Evolutionary conservation across 192 early-diverging fungal species (phyloP).

Genomic region (Lobosporangium transversale): DNA sequence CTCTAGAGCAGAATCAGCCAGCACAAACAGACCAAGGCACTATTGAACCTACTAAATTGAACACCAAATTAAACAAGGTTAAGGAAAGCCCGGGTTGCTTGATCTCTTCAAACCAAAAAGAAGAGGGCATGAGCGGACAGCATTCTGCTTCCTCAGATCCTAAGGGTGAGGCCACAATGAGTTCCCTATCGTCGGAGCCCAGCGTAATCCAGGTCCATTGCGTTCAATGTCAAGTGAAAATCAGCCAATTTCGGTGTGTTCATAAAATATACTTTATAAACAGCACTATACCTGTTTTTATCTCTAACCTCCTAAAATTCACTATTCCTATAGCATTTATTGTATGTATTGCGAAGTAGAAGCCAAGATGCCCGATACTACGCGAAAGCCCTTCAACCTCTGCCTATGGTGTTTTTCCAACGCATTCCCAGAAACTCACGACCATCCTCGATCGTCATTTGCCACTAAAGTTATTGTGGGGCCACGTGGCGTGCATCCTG

Average conservation of each 20-base stretch:
- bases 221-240: slow-evolving; percentile 81
- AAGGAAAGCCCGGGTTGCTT: too few species aligned
- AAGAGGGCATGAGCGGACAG: too few species aligned
- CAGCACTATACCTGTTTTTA: too few species aligned
- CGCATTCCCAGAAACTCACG: slow-evolving; percentile 73
- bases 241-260: slow-evolving; percentile 78
- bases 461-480: slow-evolving; percentile 76
- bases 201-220: slow-evolving; percentile 66
- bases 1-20: slow-evolving; percentile 12
- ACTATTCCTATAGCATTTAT: slow-evolving; percentile 59
- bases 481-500: slow-evolving; percentile 62
- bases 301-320: too few species aligned
- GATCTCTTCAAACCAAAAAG: too few species aligned
- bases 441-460: slow-evolving; percentile 83
- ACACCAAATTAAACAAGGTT: too few species aligned
- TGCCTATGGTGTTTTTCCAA: slow-evolving; percentile 72
- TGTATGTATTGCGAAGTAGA: slow-evolving; percentile 83
- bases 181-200: too few species aligned
- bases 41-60: too few species aligned
- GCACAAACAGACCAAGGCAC: neutral
- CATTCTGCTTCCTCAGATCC: too few species aligned
- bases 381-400: slow-evolving; percentile 27
- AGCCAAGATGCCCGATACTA: slow-evolving; percentile 15
- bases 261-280: too few species aligned
- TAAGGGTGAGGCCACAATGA: too few species aligned